Evolutionary conservation across 2,329 filamentous ascomycete genomes (phyloP).

Genomic region (Fulvia fulva): DNA sequence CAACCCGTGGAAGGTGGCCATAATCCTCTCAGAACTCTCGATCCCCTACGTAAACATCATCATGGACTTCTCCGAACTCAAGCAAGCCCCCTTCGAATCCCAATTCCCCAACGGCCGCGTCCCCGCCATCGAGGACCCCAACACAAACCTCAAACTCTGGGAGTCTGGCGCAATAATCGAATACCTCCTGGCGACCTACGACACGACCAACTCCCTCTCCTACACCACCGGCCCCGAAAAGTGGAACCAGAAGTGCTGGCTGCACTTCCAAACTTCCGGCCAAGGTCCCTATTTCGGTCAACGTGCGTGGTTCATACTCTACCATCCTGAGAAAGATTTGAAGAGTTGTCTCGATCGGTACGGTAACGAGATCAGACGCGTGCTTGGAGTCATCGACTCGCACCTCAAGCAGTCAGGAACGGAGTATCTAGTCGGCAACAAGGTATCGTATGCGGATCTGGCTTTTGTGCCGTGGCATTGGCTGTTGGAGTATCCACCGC

Average conservation of each 20-base stretch:
- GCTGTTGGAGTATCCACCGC: conserved; percentile 22
- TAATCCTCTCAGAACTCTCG: conserved; percentile 42
- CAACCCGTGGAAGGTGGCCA: conserved; percentile 43
- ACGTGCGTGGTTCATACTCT: conserved; percentile 40
- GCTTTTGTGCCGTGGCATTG: conserved; percentile 40
- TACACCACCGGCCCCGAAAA: conserved; percentile 24
- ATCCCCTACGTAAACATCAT: conserved; percentile 38
- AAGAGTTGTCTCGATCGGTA: conserved; percentile 43
- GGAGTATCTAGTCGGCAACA: conserved; percentile 41
- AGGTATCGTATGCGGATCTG: conserved; percentile 41
- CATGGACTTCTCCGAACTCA: conserved; percentile 39
- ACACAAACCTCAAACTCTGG: conserved; percentile 41
- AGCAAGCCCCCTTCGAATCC: conserved; percentile 36
- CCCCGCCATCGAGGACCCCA: conserved; percentile 46
- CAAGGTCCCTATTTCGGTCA: conserved; percentile 43
- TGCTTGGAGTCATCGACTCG: conserved; percentile 43
- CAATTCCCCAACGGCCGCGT: conserved; percentile 43
- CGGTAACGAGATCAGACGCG: conserved; percentile 41
- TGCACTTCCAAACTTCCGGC: conserved; percentile 33
- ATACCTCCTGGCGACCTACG: conserved; percentile 31
- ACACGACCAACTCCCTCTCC: conserved; percentile 24
- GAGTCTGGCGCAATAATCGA: conserved; percentile 31
- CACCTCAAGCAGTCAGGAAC: conserved; percentile 33
- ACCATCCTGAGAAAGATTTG: conserved; percentile 40
- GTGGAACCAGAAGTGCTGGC: conserved; percentile 26